A percentile compares a stretch with the other conserved stretches of the same genome.
Conservation (phyloP, 2,329 filamentous ascomycete species). For the Ascochyta viciae-villosae region DNA sequence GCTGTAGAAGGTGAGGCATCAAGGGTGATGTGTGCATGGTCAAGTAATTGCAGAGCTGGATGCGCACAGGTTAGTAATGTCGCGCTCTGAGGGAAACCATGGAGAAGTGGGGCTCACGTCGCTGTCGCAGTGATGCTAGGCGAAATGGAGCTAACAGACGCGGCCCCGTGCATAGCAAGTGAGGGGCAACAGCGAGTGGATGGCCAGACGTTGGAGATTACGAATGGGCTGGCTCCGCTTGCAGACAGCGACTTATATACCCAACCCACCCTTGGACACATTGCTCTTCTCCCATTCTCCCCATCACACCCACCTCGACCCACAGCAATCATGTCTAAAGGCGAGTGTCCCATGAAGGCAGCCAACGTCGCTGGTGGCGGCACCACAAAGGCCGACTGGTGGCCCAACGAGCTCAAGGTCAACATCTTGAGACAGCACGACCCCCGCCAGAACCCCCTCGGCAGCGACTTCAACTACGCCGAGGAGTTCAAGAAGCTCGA, state of each 20-base stretch:
- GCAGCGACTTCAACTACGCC: conserved; percentile 73
- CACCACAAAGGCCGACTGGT: conserved; percentile 75
- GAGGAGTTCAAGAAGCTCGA: conserved; percentile 75
- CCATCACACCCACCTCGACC: conserved; percentile 23
- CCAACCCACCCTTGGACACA: conserved; percentile 14
- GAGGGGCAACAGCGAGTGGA: conserved; percentile 34
- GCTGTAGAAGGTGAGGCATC: not conserved
- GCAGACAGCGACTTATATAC: conserved; percentile 30
- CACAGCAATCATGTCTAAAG: conserved; percentile 40
- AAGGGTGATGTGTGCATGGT: not conserved
- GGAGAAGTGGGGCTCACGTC: conserved; percentile 10
- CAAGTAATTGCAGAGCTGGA: no score
- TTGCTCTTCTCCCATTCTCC: conserved; percentile 6
- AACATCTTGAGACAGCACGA: conserved; percentile 78
- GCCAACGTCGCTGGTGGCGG: conserved; percentile 63
- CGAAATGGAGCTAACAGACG: conserved; percentile 30
- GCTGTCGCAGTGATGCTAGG: conserved; percentile 9
- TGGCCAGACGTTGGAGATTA: conserved; percentile 38
- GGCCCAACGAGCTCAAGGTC: conserved; percentile 72
- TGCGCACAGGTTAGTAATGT: not conserved
- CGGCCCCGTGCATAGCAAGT: conserved; percentile 27
- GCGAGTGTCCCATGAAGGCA: conserved; percentile 46
- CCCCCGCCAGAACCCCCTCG: conserved; percentile 67
- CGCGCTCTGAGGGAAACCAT: not conserved
- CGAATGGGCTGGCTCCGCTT: conserved; percentile 29